Conservation (phyloP, 805 yeast genomes). For the Pichia insulana region DNA sequence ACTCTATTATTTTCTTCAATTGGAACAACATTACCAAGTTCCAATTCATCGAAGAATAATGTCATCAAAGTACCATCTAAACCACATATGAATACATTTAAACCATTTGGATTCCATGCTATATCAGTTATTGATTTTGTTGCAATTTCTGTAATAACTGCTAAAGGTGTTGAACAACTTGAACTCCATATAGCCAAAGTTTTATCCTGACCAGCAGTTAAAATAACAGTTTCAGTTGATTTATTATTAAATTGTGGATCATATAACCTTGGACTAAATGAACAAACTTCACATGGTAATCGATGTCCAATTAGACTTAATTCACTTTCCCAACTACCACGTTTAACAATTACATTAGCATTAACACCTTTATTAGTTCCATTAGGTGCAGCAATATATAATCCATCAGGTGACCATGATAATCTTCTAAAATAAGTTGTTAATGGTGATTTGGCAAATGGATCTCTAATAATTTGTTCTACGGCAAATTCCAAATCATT, state of each 20-base stretch:
- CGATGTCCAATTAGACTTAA: slow-evolving; percentile 75
- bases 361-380: slow-evolving; percentile 80
- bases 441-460: slow-evolving; percentile 82
- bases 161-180: slow-evolving; percentile 60
- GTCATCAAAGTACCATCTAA: slow-evolving; percentile 77
- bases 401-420: slow-evolving; percentile 92
- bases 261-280: slow-evolving; percentile 64
- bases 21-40: slow-evolving; percentile 54
- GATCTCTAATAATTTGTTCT: slow-evolving; percentile 75
- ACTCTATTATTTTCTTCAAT: slow-evolving; percentile 59
- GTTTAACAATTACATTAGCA: slow-evolving; percentile 59
- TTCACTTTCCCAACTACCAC: slow-evolving; percentile 76
- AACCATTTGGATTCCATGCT: slow-evolving; percentile 82
- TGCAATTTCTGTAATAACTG: slow-evolving; percentile 70
- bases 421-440: slow-evolving; percentile 82
- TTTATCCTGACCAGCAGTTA: slow-evolving; percentile 94
- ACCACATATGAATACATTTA: slow-evolving; percentile 63
- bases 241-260: slow-evolving; percentile 19
- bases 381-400: slow-evolving; percentile 76
- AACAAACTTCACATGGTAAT: slow-evolving; percentile 74
- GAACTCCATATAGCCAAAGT: slow-evolving; percentile 87
- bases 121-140: slow-evolving; percentile 79
- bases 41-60: slow-evolving; percentile 52
- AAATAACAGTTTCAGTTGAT: slow-evolving; percentile 51
- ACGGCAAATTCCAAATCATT: slow-evolving; percentile 73